Evolutionary conservation across 768 basidiomycete species (phyloP).

Genomic region (Pholiota conissans): DNA sequence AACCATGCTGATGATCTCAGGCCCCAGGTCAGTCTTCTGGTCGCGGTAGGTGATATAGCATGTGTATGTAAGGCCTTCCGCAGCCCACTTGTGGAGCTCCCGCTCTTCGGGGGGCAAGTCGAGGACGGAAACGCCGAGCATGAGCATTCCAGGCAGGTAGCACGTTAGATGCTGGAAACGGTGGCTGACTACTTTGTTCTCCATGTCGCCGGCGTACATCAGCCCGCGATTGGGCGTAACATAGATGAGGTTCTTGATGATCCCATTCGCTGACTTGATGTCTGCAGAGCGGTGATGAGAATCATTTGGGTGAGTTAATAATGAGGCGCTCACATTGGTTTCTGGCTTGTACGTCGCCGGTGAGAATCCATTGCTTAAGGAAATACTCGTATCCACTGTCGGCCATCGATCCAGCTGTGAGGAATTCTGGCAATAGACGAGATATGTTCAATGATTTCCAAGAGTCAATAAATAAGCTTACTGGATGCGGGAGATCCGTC

Average conservation of each 20-base stretch:
- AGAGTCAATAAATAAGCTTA: constrained; percentile 13
- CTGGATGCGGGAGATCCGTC: constrained; percentile 23
- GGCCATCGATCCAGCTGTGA: constrained; percentile 54
- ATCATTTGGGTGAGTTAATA: neutral
- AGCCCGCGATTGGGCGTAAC: constrained; percentile 56
- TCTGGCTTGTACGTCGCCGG: constrained; percentile 43
- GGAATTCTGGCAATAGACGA: constrained; percentile 28
- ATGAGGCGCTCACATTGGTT: constrained; percentile 46
- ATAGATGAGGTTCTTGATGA: constrained; percentile 58
- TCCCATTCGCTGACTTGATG: constrained; percentile 50
- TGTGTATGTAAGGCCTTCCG: constrained; percentile 68
- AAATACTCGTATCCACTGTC: constrained; percentile 73
- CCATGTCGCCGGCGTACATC: constrained; percentile 60
- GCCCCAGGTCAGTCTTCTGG: constrained; percentile 60
- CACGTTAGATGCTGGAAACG: constrained; percentile 68
- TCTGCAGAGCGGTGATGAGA: constrained; percentile 31
- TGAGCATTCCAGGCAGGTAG: constrained; percentile 67
- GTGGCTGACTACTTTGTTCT: constrained; percentile 34
- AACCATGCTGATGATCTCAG: constrained; percentile 50
- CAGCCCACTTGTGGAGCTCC: constrained; percentile 66
- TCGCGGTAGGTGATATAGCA: constrained; percentile 72
- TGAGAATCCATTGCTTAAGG: constrained; percentile 63
- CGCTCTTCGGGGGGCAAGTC: constrained; percentile 30
- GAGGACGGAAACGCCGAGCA: constrained; percentile 57
- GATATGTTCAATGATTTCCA: neutral